phyloP scores from a whole-genome alignment of 148 eudicot genomes.

The Chenopodium formosanum region DNA sequence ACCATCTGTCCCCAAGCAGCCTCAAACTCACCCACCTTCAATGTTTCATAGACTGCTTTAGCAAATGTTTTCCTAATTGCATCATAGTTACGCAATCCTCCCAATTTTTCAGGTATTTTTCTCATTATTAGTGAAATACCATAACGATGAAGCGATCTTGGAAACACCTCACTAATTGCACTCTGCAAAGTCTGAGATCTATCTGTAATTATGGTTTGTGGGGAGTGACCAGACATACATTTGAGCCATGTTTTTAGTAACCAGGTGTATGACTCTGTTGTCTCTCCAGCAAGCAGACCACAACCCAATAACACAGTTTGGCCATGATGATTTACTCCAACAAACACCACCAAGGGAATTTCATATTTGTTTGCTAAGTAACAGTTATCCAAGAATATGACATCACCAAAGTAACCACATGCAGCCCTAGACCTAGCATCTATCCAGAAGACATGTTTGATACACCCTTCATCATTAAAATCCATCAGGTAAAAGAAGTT shows the following conservation, averaged over 20 bases:
- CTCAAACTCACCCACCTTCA: conserved; percentile 68
- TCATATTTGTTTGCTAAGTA: conserved; percentile 57
- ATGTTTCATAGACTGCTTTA: conserved; percentile 55
- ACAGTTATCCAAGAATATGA: conserved; percentile 59
- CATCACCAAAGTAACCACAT: conserved; percentile 64
- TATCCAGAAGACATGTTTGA: conserved; percentile 67
- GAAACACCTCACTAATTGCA: conserved; percentile 57
- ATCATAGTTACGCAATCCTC: conserved; percentile 62
- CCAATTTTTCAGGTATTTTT: conserved; percentile 68
- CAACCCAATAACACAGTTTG: conserved; percentile 66
- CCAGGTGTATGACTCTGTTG: conserved; percentile 63
- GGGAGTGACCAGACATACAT: conserved; percentile 46
- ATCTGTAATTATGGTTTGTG: conserved; percentile 70
- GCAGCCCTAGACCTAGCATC: conserved; percentile 76
- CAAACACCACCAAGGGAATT: conserved; percentile 64
- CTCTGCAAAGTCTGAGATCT: conserved; percentile 49
- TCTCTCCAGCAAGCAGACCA: conserved; percentile 64
- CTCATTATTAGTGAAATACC: conserved; percentile 58
- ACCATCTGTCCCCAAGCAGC: conserved; percentile 65
- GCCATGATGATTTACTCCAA: conserved; percentile 78
- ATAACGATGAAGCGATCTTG: conserved; percentile 62
- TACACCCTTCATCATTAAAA: conserved; percentile 53
- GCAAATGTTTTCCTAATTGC: conserved; percentile 44
- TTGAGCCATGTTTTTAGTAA: conserved; percentile 59
- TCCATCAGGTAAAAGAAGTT: conserved; percentile 74